A percentile compares a stretch with the other conserved stretches of the same genome.
phyloP scores from a whole-genome alignment of 495 filamentous ascomycete species.

The Podospora comata region DNA sequence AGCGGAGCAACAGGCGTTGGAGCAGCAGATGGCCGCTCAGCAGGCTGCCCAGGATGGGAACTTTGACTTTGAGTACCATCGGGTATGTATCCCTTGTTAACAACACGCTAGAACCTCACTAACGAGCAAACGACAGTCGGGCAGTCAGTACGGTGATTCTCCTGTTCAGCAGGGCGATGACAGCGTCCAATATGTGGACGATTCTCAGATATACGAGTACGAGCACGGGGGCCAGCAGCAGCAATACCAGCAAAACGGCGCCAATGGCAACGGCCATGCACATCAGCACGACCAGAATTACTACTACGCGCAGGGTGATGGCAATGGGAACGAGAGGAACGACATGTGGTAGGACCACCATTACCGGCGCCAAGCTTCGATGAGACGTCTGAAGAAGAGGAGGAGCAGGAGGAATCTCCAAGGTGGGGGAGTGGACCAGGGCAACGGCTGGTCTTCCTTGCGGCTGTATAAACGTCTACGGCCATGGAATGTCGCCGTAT shows the following conservation, averaged over 20 bases:
- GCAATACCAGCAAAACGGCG: not conserved
- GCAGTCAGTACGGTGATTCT: conserved; percentile 45
- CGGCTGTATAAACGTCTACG: not conserved
- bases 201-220: conserved; percentile 49
- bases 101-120: conserved; percentile 8
- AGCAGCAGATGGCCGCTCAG: conserved; percentile 29
- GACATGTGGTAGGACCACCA: conserved; percentile 35
- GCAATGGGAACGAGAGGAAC: conserved; percentile 24
- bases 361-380: not conserved
- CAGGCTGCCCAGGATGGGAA: conserved; percentile 40
- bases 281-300: conserved; percentile 21
- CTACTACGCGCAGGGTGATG: conserved; percentile 20
- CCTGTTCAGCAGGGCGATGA: conserved; percentile 33
- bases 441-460: not conserved
- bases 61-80: conserved; percentile 51
- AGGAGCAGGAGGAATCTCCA: not conserved
- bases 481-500: not conserved
- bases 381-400: not conserved
- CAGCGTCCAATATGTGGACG: conserved; percentile 43
- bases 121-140: conserved; percentile 27
- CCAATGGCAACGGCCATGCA: conserved; percentile 12
- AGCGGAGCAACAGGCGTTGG: conserved; percentile 48
- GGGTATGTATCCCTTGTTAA: conserved; percentile 36
- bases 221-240: conserved; percentile 35
- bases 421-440: not conserved